These are phyloP conservation scores for Dorcoceras hygrometricum DNA, from an alignment of 257 asterid species.

Conservation along the genomic window DNA sequence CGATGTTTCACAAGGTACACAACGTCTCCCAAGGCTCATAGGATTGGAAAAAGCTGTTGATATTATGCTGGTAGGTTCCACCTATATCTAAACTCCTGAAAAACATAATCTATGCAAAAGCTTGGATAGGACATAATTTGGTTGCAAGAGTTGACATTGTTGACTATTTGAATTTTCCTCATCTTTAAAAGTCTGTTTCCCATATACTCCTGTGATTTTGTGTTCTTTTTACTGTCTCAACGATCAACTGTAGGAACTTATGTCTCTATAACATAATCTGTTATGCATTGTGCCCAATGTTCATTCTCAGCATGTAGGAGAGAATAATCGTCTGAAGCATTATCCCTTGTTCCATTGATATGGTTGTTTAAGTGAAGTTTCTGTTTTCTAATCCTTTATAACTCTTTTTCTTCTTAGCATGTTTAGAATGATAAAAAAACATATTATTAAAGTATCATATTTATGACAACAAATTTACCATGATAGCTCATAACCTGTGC, in stretches of 20 bases:
- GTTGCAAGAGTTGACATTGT: not conserved
- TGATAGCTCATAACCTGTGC: not conserved
- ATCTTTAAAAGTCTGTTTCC: not conserved
- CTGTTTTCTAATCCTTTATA: not conserved
- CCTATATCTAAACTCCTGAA: not conserved
- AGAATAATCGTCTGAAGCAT: slow-evolving; percentile 2
- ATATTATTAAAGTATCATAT: too few species aligned
- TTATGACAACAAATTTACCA: not conserved
- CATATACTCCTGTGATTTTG: slow-evolving; percentile 4
- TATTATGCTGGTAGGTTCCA: slow-evolving; percentile 73
- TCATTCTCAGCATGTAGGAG: slow-evolving; percentile 9
- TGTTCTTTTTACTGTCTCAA: slow-evolving; percentile 14
- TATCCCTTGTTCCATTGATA: slow-evolving; percentile 9
- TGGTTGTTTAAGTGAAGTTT: slow-evolving; percentile 2
- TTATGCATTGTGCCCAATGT: slow-evolving; percentile 13
- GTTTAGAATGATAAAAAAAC: not conserved
- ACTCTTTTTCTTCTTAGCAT: too few species aligned
- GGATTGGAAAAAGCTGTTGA: slow-evolving; percentile 89
- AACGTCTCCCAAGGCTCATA: slow-evolving; percentile 91
- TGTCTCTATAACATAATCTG: not conserved
- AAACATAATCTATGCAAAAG: slow-evolving; percentile 4
- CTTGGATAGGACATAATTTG: slow-evolving; percentile 9
- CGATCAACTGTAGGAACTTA: not conserved
- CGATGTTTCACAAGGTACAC: slow-evolving; percentile 65
- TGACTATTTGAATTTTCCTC: not conserved